Conservation (phyloP, 2,329 filamentous ascomycete species). For the Exserohilum turcica region DNA sequence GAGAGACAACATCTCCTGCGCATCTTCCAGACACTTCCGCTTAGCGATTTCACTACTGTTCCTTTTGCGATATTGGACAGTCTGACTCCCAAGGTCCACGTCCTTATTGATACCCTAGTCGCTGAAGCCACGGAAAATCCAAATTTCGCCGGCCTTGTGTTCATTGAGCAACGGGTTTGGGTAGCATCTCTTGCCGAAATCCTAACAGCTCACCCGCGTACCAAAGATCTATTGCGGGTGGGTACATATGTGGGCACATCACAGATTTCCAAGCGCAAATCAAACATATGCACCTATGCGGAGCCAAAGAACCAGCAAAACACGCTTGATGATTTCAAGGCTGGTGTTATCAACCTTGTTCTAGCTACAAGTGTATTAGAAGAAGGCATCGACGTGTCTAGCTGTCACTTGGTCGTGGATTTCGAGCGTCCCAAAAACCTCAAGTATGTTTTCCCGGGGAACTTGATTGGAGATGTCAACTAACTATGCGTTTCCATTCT, state of each 20-base stretch:
- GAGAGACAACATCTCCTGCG: constrained; percentile 46
- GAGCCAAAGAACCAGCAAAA: constrained; percentile 55
- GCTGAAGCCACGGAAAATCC: constrained; percentile 33
- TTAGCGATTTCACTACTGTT: neutral
- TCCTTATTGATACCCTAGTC: constrained; percentile 45
- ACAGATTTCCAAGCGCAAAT: constrained; percentile 49
- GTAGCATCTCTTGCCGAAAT: constrained; percentile 51
- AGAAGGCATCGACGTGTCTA: constrained; percentile 66
- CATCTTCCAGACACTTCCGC: constrained; percentile 25
- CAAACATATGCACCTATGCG: constrained; percentile 56
- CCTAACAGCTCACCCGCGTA: constrained; percentile 39
- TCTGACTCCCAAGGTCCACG: constrained; percentile 45
- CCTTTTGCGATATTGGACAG: constrained; percentile 20
- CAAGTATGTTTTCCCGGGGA: constrained; percentile 41
- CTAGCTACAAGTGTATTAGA: constrained; percentile 64
- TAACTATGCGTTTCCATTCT: neutral
- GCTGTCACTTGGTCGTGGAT: constrained; percentile 68
- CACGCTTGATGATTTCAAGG: constrained; percentile 60
- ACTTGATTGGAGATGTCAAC: neutral
- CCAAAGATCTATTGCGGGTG: constrained; percentile 44
- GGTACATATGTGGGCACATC: constrained; percentile 62
- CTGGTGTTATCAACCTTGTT: constrained; percentile 61
- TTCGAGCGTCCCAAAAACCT: constrained; percentile 66
- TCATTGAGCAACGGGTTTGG: constrained; percentile 54
- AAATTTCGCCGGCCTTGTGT: constrained; percentile 52